Base-by-base conservation (phyloP, 1,284 basidiomycete species). In the Mycosarcoma mackinlayi region DNA sequence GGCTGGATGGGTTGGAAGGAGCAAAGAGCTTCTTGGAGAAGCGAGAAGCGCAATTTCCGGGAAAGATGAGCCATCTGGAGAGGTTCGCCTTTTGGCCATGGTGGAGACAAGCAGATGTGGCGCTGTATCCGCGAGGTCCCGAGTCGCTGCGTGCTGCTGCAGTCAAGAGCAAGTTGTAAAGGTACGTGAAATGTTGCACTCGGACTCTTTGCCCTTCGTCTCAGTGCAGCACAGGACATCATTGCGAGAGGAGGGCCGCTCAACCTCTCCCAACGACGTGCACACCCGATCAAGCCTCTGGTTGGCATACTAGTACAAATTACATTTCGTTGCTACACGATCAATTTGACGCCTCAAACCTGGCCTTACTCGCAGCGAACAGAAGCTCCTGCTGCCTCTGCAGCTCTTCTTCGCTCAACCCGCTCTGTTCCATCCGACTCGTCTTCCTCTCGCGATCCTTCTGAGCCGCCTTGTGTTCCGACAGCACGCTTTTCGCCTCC, bases 391-490 rank as follows among this genome's bases (percentile, higher is more conserved):
- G 95, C 79, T 91, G 88, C 58, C 88, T 89, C 48, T 91, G 85
- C 28, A 98, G 87, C 82, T 98, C 92, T 81, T 94, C 95, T 80
- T 93, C 90, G 13, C 92, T 91, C 84, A 97, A 86, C 25, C 94
- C 95, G 40, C 92, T 93, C 67, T 91, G 89, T 78, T 94, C 92
- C 77, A 93, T 78, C 33, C 76, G 51, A 0, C 67, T 70, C 11
- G 75, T 93, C 90, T 77, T 92, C 88, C 81, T 92, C 90, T 90
- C 90, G 68, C 59, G 78, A 49, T 77, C 72, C 72, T 94, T 97
- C 83, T 92, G 91, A 69, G 93, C 91, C 80, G 94, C 92, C 81
- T 98, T 97, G 83, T 97, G 94, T 78, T 97, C 94, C 78, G 92
- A 89, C 56, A 96, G 85, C 23, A 97, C 94, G 75, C 91, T 91